A percentile compares a stretch with the other conserved stretches of the same genome.
phyloP scores from a whole-genome alignment of 1,139 yeast genomes.

The Torulaspora pretoriensis region DNA sequence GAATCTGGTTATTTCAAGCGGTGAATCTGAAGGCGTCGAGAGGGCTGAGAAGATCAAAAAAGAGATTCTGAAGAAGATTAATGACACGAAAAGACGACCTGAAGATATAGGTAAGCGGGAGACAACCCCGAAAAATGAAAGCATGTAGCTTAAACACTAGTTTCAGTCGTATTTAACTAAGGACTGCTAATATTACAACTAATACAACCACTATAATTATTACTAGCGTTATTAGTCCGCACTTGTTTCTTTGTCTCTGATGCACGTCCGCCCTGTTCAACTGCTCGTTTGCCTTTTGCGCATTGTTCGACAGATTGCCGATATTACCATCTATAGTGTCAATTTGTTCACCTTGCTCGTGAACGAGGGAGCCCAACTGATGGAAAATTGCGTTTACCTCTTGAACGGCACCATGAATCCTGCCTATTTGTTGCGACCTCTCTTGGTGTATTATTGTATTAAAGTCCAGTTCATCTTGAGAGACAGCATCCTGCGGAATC shows the following conservation, averaged over 20 bases:
- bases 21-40: constrained; percentile 27
- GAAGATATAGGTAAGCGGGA: constrained; percentile 2
- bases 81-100: constrained; percentile 4
- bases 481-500: constrained; percentile 41
- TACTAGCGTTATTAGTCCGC: constrained; percentile 58
- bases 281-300: constrained; percentile 68
- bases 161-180: constrained; percentile 30
- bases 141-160: constrained; percentile 1
- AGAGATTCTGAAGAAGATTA: constrained; percentile 14
- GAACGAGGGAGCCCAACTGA: constrained; percentile 71
- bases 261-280: constrained; percentile 69
- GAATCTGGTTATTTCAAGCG: constrained; percentile 65
- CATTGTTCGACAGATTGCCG: constrained; percentile 57
- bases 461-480: constrained; percentile 68
- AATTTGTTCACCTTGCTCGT: constrained; percentile 79
- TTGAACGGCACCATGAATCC: constrained; percentile 69
- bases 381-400: constrained; percentile 83
- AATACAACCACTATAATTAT: constrained; percentile 43
- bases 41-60: constrained; percentile 21
- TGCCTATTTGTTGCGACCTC: constrained; percentile 65
- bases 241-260: constrained; percentile 64
- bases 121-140: constrained; percentile 2
- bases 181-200: constrained; percentile 38
- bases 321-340: constrained; percentile 82
- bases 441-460: constrained; percentile 67